phyloP scores from a whole-genome alignment of 495 filamentous ascomycete species.

The Penicillium angulare region DNA sequence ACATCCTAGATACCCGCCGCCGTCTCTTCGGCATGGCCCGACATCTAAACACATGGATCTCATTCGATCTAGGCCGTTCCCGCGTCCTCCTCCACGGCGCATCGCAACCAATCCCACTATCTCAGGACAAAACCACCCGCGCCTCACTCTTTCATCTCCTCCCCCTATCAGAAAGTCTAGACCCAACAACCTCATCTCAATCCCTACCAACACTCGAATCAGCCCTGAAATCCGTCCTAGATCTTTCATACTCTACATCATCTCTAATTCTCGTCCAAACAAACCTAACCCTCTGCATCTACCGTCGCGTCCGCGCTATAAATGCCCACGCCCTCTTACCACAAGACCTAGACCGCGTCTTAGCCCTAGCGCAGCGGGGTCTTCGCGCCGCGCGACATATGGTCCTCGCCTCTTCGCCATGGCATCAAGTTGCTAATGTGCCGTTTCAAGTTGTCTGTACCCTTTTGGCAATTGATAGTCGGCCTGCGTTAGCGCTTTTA shows the following conservation, averaged over 20 bases:
- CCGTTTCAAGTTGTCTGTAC: slow-evolving; percentile 56
- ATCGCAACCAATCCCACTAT: slow-evolving; percentile 22
- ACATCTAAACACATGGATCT: slow-evolving; percentile 51
- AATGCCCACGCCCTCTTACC: slow-evolving; percentile 35
- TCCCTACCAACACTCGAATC: slow-evolving; percentile 36
- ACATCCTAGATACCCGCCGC: slow-evolving; percentile 38
- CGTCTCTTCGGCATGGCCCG: slow-evolving; percentile 50
- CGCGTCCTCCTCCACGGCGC: slow-evolving; percentile 45
- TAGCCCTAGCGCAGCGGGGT: slow-evolving; percentile 30
- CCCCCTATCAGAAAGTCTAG: slow-evolving; percentile 44
- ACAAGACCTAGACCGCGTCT: slow-evolving; percentile 31
- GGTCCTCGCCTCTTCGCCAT: slow-evolving; percentile 38
- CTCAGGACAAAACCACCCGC: slow-evolving; percentile 11
- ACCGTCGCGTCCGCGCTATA: slow-evolving; percentile 47
- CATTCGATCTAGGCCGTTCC: slow-evolving; percentile 54
- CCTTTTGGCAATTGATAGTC: slow-evolving; percentile 51
- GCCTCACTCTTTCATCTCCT: slow-evolving; percentile 43
- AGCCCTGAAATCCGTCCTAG: slow-evolving; percentile 36
- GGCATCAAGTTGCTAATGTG: slow-evolving; percentile 55
- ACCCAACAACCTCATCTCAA: slow-evolving; percentile 35
- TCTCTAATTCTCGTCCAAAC: slow-evolving; percentile 46
- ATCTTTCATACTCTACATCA: slow-evolving; percentile 34
- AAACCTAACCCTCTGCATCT: slow-evolving; percentile 54
- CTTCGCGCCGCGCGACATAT: slow-evolving; percentile 41
- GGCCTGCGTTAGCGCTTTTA: slow-evolving; percentile 44